Evolutionary conservation across 805 yeast species (phyloP).

Genomic region (Phaffomyces antillensis): DNA sequence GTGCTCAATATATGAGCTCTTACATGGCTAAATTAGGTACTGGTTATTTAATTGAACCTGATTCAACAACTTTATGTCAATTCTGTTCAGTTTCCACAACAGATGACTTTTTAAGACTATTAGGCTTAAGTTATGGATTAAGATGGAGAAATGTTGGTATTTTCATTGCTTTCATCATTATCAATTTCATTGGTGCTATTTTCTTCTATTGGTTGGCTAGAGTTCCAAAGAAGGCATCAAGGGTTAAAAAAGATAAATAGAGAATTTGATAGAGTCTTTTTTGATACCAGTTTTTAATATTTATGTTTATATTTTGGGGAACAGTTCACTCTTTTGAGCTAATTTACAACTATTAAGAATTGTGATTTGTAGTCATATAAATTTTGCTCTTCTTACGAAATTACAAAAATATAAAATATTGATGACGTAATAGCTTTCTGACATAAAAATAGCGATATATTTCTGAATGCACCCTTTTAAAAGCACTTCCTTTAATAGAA

Average conservation of each 20-base stretch:
- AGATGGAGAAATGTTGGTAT: conserved; percentile 67
- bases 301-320: too few relatives aligned
- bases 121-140: conserved; percentile 32
- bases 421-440: background rate
- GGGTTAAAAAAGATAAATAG: conserved; percentile 19
- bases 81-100: conserved; percentile 56
- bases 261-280: too few relatives aligned
- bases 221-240: conserved; percentile 56
- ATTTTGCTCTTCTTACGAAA: too few relatives aligned
- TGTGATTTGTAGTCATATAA: too few relatives aligned
- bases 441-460: background rate
- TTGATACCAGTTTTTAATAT: too few relatives aligned
- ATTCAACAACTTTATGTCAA: conserved; percentile 42
- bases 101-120: conserved; percentile 46
- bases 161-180: conserved; percentile 34
- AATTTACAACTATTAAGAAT: too few relatives aligned
- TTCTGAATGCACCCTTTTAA: too few relatives aligned
- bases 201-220: conserved; percentile 52
- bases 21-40: conserved; percentile 26
- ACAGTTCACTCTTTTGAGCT: too few relatives aligned
- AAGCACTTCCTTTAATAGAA: too few relatives aligned
- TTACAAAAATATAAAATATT: too few relatives aligned
- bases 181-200: conserved; percentile 35
- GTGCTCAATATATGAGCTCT: conserved; percentile 43
- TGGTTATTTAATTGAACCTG: conserved; percentile 9